Conservation (phyloP, 2,329 filamentous ascomycete genomes). For the Diaporthe sp. region DNA sequence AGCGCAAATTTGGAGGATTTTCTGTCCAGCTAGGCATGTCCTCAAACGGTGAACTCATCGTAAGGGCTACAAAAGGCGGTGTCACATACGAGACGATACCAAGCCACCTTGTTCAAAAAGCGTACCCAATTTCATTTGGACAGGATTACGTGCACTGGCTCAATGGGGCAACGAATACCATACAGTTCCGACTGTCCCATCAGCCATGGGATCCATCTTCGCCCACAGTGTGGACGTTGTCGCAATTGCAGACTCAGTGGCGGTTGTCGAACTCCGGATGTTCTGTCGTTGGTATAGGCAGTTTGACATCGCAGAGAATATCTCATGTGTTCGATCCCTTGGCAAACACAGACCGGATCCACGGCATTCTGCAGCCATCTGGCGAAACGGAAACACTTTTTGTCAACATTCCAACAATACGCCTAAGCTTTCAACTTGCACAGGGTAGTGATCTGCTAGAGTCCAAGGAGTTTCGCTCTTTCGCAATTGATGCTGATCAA, state of each 20-base stretch:
- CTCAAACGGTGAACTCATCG: conserved; percentile 48
- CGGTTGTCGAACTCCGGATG: conserved; percentile 43
- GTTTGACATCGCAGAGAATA: conserved; percentile 51
- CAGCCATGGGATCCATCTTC: conserved; percentile 57
- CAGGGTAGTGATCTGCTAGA: conserved; percentile 47
- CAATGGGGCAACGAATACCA: conserved; percentile 43
- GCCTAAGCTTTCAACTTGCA: conserved; percentile 61
- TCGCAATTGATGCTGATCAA: conserved; percentile 63
- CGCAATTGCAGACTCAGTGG: conserved; percentile 40
- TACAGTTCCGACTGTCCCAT: conserved; percentile 52
- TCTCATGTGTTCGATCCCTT: conserved; percentile 52
- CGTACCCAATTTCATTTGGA: conserved; percentile 55
- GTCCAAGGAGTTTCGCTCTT: conserved; percentile 65
- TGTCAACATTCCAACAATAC: conserved; percentile 61
- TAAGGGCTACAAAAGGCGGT: conserved; percentile 47
- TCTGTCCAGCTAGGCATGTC: conserved; percentile 53
- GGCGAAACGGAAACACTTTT: conserved; percentile 45
- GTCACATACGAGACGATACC: conserved; percentile 53
- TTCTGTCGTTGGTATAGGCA: conserved; percentile 52
- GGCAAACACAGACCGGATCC: conserved; percentile 52
- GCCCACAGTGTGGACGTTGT: background rate
- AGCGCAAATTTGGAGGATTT: conserved; percentile 49
- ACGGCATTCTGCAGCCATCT: conserved; percentile 48
- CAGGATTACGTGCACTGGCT: conserved; percentile 63
- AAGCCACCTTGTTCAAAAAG: conserved; percentile 48